These are phyloP conservation scores for Aspergillus ruber DNA, from an alignment of 2,329 filamentous ascomycete genomes.

Conservation along the genomic window DNA sequence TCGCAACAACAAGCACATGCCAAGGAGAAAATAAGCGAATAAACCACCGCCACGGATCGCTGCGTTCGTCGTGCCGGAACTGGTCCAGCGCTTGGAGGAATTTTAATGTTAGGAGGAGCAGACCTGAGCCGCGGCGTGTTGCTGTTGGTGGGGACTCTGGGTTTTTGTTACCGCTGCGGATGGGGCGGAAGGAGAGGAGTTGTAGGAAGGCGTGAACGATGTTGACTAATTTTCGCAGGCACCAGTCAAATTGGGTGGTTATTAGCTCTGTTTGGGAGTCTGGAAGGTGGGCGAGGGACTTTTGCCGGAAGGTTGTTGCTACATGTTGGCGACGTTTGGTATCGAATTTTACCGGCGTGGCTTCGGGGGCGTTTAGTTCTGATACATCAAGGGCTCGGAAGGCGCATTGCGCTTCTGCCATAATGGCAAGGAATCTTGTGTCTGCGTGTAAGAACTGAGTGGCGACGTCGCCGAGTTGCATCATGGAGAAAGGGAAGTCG, in stretches of 20 bases:
- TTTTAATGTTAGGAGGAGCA: slow-evolving; percentile 20
- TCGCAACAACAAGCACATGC: slow-evolving; percentile 26
- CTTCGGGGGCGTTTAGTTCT: slow-evolving; percentile 3
- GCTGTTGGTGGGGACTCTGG: slow-evolving; percentile 12
- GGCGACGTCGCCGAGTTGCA: slow-evolving; percentile 16
- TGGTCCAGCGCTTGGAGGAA: slow-evolving; percentile 15
- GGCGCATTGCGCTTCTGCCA: slow-evolving; percentile 16
- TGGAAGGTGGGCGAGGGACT: slow-evolving; percentile 12
- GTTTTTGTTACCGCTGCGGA: slow-evolving; percentile 16
- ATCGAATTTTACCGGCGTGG: slow-evolving; percentile 9
- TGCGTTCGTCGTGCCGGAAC: slow-evolving; percentile 14
- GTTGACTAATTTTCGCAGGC: slow-evolving; percentile 13
- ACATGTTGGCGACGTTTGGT: slow-evolving; percentile 21
- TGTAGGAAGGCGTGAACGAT: slow-evolving; percentile 21
- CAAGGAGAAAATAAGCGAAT: slow-evolving; percentile 25
- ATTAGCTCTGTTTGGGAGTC: slow-evolving; percentile 14
- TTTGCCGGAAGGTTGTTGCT: slow-evolving; percentile 19
- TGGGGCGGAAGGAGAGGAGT: slow-evolving; percentile 21
- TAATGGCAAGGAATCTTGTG: slow-evolving; percentile 19
- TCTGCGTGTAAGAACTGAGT: slow-evolving; percentile 5
- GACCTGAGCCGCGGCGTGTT: slow-evolving; percentile 13
- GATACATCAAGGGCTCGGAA: slow-evolving; percentile 14
- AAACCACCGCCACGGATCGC: slow-evolving; percentile 21
- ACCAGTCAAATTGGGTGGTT: slow-evolving; percentile 17
- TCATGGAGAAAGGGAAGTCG: slow-evolving; percentile 24